Base-by-base conservation (phyloP, 2,329 filamentous ascomycete genomes). In the Pyrenochaeta sp. region DNA sequence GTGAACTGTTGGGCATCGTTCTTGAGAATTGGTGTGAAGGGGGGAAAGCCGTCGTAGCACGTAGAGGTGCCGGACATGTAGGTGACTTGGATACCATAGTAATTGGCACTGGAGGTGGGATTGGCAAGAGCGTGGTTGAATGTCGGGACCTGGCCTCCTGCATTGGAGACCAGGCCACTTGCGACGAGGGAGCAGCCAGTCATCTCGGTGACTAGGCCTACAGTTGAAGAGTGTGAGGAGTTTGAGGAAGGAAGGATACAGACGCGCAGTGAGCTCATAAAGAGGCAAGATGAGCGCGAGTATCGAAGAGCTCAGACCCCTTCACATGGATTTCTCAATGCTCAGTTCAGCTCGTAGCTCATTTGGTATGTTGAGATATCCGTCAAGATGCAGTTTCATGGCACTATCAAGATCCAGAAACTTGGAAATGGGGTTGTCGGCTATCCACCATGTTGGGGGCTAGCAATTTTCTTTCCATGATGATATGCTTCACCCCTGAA, bases 121-220 rank as follows among this genome's bases (percentile, higher is more conserved):
- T 18, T 22, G 3, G 20, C 19, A 11, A 11, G n/a, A 20, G 39
- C 30, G 17, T 51, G 51, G 23, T 43, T 50, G 41, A 53, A 55
- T 8, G 46, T 53, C 15, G 52, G 49, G 4, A 24, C 21, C 24
- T 40, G 28, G 26, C 41, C 32, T 35, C 37, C 43, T 15, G 51
- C 30, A 5, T 34, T 20, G 35, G 49, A 35, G n/a, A 41, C 32
- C 20, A 55, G 22, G 10, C 18, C 46, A 5, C 27, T 9, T 23
- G 46, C 52, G 8, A 51, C 37, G 27, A 55, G 51, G 9, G 50
- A 53, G 38, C 52, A 55, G 29, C 35, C 35, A 30, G 48, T 42
- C 46, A 50, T 50, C 7, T 20, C 38, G 19, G 23, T 31, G n/a
- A 11, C 22, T 36, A 9, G 6, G 10, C 17, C 9, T 17, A 13